These are phyloP conservation scores for Nicotiana otophora DNA, from an alignment of 257 asterid genomes.

Conservation along the genomic window DNA sequence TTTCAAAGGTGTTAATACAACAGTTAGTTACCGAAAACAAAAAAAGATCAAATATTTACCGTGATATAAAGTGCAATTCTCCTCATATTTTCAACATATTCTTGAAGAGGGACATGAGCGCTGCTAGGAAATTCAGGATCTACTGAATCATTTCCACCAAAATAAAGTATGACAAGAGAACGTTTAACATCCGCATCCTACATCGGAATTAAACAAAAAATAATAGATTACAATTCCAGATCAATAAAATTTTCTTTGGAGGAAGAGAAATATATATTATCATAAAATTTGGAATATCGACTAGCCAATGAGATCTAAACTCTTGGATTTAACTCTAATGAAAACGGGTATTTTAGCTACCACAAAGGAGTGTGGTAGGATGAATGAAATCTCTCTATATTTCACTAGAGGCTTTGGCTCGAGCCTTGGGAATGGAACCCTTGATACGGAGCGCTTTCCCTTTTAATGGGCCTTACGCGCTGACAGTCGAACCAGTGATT, in stretches of 20 bases:
- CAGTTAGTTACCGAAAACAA: no score
- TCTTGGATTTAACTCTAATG: no score
- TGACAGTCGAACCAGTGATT: no score
- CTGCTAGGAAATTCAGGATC: slow-evolving; percentile 60
- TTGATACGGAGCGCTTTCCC: no score
- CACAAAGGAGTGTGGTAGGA: no score
- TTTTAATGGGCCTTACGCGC: no score
- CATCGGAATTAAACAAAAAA: background rate
- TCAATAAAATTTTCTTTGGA: no score
- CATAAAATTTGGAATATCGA: background rate
- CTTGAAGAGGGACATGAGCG: slow-evolving; percentile 72
- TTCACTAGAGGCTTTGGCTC: no score
- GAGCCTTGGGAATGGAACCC: no score
- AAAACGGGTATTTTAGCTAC: no score
- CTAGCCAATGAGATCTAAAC: background rate
- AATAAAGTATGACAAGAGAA: slow-evolving; percentile 64
- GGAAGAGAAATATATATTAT: background rate
- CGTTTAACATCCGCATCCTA: slow-evolving; percentile 70
- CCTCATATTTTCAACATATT: slow-evolving; percentile 74
- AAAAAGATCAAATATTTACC: background rate
- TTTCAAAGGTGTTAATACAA: no score
- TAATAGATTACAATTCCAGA: background rate
- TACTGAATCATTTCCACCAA: slow-evolving; percentile 82
- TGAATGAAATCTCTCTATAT: no score
- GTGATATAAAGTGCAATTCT: slow-evolving; percentile 33